phyloP scores from a whole-genome alignment of 768 basidiomycete genomes.

The Mycena leptocephala region DNA sequence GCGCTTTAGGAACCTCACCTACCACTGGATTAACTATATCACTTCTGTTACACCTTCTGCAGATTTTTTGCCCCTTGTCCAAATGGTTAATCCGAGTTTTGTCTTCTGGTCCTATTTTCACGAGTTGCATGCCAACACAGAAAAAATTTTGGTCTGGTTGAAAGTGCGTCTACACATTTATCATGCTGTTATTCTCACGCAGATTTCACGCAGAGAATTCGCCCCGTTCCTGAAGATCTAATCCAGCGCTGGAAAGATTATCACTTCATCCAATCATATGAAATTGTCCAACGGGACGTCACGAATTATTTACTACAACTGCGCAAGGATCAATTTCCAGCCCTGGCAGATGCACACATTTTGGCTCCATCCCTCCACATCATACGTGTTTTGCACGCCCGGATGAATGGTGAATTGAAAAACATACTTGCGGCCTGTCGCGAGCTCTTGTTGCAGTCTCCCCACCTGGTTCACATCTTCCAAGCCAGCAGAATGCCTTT shows the following conservation, averaged over 20 bases:
- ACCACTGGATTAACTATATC: neutral
- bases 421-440: neutral
- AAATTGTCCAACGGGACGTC: too few relatives aligned
- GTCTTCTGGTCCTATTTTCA: neutral
- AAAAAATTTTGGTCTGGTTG: neutral
- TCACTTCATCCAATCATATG: neutral
- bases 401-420: neutral
- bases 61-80: neutral
- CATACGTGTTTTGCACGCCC: neutral
- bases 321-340: neutral
- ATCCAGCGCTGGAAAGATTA: neutral
- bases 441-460: neutral
- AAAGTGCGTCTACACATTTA: neutral
- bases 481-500: neutral
- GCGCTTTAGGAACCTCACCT: neutral
- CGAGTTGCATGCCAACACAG: too few relatives aligned
- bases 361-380: neutral
- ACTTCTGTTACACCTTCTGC: neutral
- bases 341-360: neutral
- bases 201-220: neutral
- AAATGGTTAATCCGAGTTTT: neutral
- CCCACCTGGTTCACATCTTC: neutral
- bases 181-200: neutral
- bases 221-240: neutral
- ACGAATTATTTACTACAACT: neutral